phyloP scores from a whole-genome alignment of 2,329 filamentous ascomycete species.

The Fonsecaea erecta region DNA sequence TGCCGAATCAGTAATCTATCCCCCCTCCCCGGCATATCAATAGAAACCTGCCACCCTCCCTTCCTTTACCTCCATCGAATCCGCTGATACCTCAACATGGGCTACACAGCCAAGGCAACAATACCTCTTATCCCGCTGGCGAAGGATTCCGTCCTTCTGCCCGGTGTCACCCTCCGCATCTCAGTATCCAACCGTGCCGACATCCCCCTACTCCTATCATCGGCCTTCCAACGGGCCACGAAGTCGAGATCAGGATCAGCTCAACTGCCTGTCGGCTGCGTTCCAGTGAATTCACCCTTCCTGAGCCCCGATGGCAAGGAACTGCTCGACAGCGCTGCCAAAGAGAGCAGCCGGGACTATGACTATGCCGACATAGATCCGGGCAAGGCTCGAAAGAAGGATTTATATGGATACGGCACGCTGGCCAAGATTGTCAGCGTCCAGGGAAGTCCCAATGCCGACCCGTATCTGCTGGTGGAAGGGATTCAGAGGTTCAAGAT shows the following conservation, averaged over 20 bases:
- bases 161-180: slow-evolving; percentile 82
- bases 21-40: slow-evolving; percentile 16
- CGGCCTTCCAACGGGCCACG: slow-evolving; percentile 77
- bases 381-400: slow-evolving; percentile 65
- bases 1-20: slow-evolving; percentile 22
- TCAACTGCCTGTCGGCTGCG: slow-evolving; percentile 80
- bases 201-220: slow-evolving; percentile 83
- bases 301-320: slow-evolving; percentile 76
- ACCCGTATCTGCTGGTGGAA: slow-evolving; percentile 85
- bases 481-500: slow-evolving; percentile 78
- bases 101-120: slow-evolving; percentile 46
- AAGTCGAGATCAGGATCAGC: slow-evolving; percentile 66
- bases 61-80: not conserved
- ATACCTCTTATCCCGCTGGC: slow-evolving; percentile 83
- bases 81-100: slow-evolving; percentile 22
- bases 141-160: slow-evolving; percentile 79
- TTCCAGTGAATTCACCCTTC: slow-evolving; percentile 78
- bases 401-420: slow-evolving; percentile 83
- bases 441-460: slow-evolving; percentile 73
- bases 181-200: slow-evolving; percentile 83
- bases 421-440: slow-evolving; percentile 78
- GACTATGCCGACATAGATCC: slow-evolving; percentile 57
- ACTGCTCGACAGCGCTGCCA: slow-evolving; percentile 69
- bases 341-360: slow-evolving; percentile 45
- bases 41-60: slow-evolving; percentile 16